These are phyloP conservation scores for Ophiostoma fasciatum DNA, from an alignment of 2,329 filamentous ascomycete species.

Conservation along the genomic window DNA sequence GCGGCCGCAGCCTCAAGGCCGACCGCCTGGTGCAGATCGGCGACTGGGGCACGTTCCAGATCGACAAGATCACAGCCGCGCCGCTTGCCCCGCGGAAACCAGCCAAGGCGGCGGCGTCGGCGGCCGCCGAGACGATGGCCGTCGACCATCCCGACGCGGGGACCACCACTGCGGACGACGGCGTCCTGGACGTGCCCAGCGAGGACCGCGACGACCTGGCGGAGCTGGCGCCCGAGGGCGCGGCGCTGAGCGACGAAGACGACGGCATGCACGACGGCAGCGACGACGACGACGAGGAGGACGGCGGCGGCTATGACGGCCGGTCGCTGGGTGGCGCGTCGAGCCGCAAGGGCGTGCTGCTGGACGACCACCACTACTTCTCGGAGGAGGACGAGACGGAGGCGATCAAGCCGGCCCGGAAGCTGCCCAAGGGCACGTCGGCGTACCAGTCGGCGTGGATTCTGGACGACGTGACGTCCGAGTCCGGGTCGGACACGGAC, in stretches of 20 bases:
- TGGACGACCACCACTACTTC: slow-evolving; percentile 97
- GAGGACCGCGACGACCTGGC: slow-evolving; percentile 72
- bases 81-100: slow-evolving; percentile 47
- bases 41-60: slow-evolving; percentile 87
- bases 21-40: slow-evolving; percentile 83
- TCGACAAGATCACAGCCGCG: slow-evolving; percentile 74
- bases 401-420: slow-evolving; percentile 48
- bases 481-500: slow-evolving; percentile 71
- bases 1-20: slow-evolving; percentile 75
- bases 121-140: slow-evolving; percentile 41
- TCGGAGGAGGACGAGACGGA: slow-evolving; percentile 74
- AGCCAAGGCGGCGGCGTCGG: slow-evolving; percentile 26
- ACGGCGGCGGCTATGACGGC: slow-evolving; percentile 24
- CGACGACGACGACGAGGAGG: slow-evolving; percentile 40
- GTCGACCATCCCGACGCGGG: slow-evolving; percentile 40
- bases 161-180: slow-evolving; percentile 16
- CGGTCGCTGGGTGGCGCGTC: slow-evolving; percentile 20
- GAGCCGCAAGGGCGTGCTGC: slow-evolving; percentile 68
- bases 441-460: slow-evolving; percentile 93
- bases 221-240: slow-evolving; percentile 75
- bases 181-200: slow-evolving; percentile 52
- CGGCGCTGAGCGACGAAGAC: slow-evolving; percentile 50
- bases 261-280: slow-evolving; percentile 14
- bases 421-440: slow-evolving; percentile 80
- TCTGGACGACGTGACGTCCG: slow-evolving; percentile 59